Conservation (phyloP, 306 rosid genomes). For the Rubus idaeus region DNA sequence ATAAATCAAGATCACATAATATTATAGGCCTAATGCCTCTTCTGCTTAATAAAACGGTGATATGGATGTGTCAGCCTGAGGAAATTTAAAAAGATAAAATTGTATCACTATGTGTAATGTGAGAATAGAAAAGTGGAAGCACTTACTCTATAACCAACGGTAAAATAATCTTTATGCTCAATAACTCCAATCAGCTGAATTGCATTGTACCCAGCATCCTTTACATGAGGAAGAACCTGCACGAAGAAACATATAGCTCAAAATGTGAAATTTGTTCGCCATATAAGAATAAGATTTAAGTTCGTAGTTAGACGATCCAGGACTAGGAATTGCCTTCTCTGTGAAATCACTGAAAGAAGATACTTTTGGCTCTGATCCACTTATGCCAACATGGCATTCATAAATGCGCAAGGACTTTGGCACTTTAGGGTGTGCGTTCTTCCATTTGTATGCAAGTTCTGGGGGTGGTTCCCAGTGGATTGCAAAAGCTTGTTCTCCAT, state of each 20-base stretch:
- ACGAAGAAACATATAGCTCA: constrained; percentile 22
- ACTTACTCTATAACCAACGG: constrained; percentile 92
- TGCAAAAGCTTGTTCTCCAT: constrained; percentile 78
- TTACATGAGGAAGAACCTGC: constrained; percentile 90
- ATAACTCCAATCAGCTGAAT: constrained; percentile 87
- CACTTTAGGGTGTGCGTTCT: constrained; percentile 54
- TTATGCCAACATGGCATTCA: constrained; percentile 95
- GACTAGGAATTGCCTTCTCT: constrained; percentile 48
- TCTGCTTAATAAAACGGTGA: not conserved
- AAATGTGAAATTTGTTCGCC: constrained; percentile 20
- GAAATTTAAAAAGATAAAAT: constrained; percentile 15
- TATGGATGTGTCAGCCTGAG: constrained; percentile 13
- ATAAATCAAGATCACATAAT: not conserved
- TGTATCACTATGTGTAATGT: not conserved
- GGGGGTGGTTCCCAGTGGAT: constrained; percentile 99
- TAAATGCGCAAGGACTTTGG: constrained; percentile 79
- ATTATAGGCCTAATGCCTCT: not conserved
- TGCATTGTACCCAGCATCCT: constrained; percentile 87
- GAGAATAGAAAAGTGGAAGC: constrained; percentile 16
- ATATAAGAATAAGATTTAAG: constrained; percentile 17
- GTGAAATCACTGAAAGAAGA: constrained; percentile 77
- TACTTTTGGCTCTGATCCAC: constrained; percentile 84
- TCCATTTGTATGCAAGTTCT: constrained; percentile 76
- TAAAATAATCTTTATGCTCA: constrained; percentile 95
- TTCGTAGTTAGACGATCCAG: not conserved